phyloP scores from a whole-genome alignment of 306 rosid genomes.

The Dryas drummondii region DNA sequence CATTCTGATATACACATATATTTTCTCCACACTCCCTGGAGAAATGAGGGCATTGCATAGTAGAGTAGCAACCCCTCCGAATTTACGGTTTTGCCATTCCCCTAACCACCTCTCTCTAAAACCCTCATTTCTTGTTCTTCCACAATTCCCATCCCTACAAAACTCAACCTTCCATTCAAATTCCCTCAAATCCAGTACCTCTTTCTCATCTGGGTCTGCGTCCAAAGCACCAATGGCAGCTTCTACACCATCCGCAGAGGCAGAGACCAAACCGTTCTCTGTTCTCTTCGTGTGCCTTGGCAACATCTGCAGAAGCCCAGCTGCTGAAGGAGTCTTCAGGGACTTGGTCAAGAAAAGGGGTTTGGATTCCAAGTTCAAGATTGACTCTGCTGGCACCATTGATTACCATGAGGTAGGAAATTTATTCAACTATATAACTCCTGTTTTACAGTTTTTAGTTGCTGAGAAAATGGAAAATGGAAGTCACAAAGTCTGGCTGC shows the following conservation, averaged over 20 bases:
- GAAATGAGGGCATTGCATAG: constrained; percentile 38
- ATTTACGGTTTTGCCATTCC: constrained; percentile 59
- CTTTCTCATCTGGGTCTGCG: constrained; percentile 32
- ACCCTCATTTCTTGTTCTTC: constrained; percentile 24
- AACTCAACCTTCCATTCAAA: constrained; percentile 11
- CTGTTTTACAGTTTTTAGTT: neutral
- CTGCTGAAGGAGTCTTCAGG: constrained; percentile 87
- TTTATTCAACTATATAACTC: neutral
- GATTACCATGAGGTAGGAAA: constrained; percentile 67
- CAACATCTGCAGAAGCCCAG: constrained; percentile 94
- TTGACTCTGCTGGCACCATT: constrained; percentile 90
- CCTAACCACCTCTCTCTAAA: constrained; percentile 13
- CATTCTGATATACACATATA: too few relatives aligned
- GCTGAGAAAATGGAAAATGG: neutral
- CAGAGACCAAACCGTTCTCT: constrained; percentile 53
- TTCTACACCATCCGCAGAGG: constrained; percentile 37
- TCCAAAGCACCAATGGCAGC: constrained; percentile 59
- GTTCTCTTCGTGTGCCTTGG: constrained; percentile 85
- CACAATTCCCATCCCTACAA: constrained; percentile 25
- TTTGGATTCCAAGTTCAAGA: constrained; percentile 52
- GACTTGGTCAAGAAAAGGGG: constrained; percentile 68
- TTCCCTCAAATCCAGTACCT: constrained; percentile 23
- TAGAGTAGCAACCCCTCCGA: neutral
- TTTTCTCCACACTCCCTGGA: constrained; percentile 7
- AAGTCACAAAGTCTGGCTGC: neutral